Evolutionary conservation across 169 alveolate genomes (phyloP), one percentile per base, ranked within the genome.

Genomic region (Eimeria tenella): DNA sequence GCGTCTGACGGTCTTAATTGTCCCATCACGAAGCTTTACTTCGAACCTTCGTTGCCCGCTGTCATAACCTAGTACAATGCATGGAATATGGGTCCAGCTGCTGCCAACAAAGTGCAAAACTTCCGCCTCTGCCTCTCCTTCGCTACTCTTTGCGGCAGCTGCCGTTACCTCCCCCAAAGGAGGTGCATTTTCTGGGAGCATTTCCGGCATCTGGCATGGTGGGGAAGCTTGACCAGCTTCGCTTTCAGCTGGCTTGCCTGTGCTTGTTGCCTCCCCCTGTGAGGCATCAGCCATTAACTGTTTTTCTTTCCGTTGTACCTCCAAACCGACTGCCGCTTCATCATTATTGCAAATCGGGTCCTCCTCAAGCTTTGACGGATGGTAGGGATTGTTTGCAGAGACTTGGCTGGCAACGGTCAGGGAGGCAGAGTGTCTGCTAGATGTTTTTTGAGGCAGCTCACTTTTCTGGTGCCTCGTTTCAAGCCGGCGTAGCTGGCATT

Each of bases 51-150:
- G 70, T 19, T 63, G 77, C 19, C 62, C 81, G 63, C 15, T 21
- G 15, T 84, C 81, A 70, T 84, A 84, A 21, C 81, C 81, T 13
- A 84, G 92, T 13, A 84, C 56, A 49, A 60, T 50, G 19, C 92
- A 84, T 42, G 92, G 92, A 19, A 84, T 49, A 50, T 42, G 92
- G 53, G 92, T 62, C 92, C 92, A 84, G 77, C 81, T 49, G 65
- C 7, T 84, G 11, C 92, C 92, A 70, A 84, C 92, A 63, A 84
- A 84, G 68, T 84, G 92, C 92, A 84, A 17, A n/a, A 84, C 92
- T 84, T 84, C 92, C 55, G 92, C 92, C 65, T 84, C 92, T 13
- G 92, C 92, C 19, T 62, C 70, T 9, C 92, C 77, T 11, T 84
- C 92, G 49, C 23, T n/a, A 25, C 50, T 63, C 5, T 62, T 50